Percentiles rank a stretch among this genome's conserved stretches.
Evolutionary conservation across 768 basidiomycete species (phyloP).

Genomic region (Pisolithus albus): DNA sequence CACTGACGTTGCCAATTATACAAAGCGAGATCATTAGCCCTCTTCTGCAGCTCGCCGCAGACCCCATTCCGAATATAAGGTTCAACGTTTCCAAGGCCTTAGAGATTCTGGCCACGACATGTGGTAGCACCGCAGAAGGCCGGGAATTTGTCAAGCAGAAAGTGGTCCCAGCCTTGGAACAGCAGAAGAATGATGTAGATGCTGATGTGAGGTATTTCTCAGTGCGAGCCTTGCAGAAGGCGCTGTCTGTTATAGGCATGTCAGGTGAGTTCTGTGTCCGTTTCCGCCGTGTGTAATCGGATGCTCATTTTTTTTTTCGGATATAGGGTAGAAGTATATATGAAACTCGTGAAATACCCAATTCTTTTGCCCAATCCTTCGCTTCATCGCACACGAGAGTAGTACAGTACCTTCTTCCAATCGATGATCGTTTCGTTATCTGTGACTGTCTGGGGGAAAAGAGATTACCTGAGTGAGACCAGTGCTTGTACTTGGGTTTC

Average conservation of each 20-base stretch:
- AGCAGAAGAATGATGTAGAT: constrained; percentile 81
- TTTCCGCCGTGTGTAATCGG: background rate
- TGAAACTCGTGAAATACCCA: constrained; percentile 27
- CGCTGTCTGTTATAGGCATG: constrained; percentile 30
- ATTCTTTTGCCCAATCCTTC: constrained; percentile 14
- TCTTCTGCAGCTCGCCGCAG: constrained; percentile 73
- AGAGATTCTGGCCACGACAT: constrained; percentile 76
- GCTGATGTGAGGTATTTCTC: constrained; percentile 97
- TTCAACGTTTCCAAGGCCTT: constrained; percentile 97
- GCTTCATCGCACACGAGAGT: constrained; percentile 18
- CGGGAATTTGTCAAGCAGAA: constrained; percentile 64
- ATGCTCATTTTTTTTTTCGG: background rate
- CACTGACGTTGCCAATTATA: constrained; percentile 78
- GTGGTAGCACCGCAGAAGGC: constrained; percentile 61
- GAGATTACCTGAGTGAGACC: too few relatives aligned
- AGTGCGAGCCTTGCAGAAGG: constrained; percentile 65
- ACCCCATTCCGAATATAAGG: constrained; percentile 97
- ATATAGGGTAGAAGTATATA: constrained; percentile 16
- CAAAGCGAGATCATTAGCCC: constrained; percentile 78
- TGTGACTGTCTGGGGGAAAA: too few relatives aligned
- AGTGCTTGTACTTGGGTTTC: too few relatives aligned
- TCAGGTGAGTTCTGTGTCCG: constrained; percentile 27
- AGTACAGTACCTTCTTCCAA: constrained; percentile 27
- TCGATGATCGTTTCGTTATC: constrained; percentile 14
- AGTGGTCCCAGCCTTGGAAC: constrained; percentile 78